These are phyloP conservation scores for Scedosporium minutisporum DNA, from an alignment of 2,329 filamentous ascomycete species.

Conservation along the genomic window DNA sequence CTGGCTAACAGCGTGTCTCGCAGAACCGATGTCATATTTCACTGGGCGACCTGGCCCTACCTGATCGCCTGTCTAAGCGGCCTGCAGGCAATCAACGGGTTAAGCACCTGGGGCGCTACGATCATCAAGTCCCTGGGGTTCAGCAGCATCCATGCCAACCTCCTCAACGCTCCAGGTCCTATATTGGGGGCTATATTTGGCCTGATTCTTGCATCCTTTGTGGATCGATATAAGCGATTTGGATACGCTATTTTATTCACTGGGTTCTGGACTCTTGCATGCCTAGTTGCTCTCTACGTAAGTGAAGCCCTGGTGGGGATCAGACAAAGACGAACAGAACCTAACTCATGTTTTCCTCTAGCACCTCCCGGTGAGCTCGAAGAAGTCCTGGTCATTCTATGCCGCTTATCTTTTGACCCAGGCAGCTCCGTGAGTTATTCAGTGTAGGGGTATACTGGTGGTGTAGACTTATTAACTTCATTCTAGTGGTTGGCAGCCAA, in stretches of 20 bases:
- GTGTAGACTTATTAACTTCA: background rate
- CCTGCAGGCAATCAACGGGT: background rate
- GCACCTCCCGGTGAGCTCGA: background rate
- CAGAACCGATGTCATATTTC: background rate
- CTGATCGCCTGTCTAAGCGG: background rate
- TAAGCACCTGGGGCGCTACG: constrained; percentile 7
- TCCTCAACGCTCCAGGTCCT: constrained; percentile 10
- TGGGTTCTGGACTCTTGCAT: background rate
- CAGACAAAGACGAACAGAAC: background rate
- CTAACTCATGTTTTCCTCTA: background rate
- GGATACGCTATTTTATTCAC: background rate
- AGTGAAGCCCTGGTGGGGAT: background rate
- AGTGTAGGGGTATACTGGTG: background rate
- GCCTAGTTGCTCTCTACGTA: background rate
- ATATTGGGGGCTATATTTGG: background rate
- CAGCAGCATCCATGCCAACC: constrained; percentile 11
- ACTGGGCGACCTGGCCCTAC: constrained; percentile 1
- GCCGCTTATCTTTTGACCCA: background rate
- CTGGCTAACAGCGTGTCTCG: background rate
- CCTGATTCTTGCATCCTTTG: background rate
- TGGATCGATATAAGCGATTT: constrained; percentile 2
- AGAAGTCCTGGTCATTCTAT: constrained; percentile 1
- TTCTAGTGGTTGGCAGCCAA: background rate
- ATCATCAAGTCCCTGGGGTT: constrained; percentile 13
- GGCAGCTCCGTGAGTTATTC: constrained; percentile 1